These are phyloP conservation scores for Stachybotrys chlorohalonatus DNA, from an alignment of 2,329 filamentous ascomycete species.

Conservation along the genomic window DNA sequence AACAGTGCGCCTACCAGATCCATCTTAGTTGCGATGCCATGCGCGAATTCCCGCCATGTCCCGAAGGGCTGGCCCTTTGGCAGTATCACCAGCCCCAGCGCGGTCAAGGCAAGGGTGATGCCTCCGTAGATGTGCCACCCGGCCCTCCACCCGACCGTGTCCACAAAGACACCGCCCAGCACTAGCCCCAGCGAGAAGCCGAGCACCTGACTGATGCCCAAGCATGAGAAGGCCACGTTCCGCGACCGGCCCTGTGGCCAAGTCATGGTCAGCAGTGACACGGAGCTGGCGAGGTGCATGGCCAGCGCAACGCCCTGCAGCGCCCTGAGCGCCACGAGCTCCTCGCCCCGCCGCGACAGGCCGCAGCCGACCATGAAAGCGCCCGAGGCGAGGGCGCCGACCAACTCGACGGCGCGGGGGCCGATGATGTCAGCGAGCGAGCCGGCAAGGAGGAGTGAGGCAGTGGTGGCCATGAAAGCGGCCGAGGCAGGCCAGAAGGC, in stretches of 20 bases:
- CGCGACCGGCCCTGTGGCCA: conserved; percentile 21
- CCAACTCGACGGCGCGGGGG: conserved; percentile 19
- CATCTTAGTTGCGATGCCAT: conserved; percentile 26
- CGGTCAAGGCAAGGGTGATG: conserved; percentile 24
- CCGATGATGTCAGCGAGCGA: conserved; percentile 28
- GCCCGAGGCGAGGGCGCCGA: conserved; percentile 20
- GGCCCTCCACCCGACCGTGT: conserved; percentile 36
- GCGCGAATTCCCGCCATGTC: conserved; percentile 13
- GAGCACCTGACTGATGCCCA: conserved; percentile 35
- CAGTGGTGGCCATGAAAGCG: conserved; percentile 23
- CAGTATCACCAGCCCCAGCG: conserved; percentile 24
- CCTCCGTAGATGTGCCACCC: conserved; percentile 32
- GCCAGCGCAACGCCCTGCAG: conserved; percentile 28
- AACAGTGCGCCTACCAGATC: conserved; percentile 45
- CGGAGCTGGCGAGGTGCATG: conserved; percentile 23
- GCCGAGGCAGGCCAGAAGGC: conserved; percentile 30
- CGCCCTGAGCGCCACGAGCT: conserved; percentile 28
- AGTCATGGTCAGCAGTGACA: conserved; percentile 22
- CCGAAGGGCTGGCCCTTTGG: conserved; percentile 12
- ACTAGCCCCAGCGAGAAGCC: conserved; percentile 43
- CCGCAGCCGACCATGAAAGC: conserved; percentile 21
- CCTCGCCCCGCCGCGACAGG: conserved; percentile 15
- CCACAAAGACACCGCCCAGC: conserved; percentile 36
- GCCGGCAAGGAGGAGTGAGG: conserved; percentile 27
- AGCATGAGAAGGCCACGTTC: conserved; percentile 31